phyloP scores from a whole-genome alignment of 257 asterid species.

The Fraxinus anomala region DNA sequence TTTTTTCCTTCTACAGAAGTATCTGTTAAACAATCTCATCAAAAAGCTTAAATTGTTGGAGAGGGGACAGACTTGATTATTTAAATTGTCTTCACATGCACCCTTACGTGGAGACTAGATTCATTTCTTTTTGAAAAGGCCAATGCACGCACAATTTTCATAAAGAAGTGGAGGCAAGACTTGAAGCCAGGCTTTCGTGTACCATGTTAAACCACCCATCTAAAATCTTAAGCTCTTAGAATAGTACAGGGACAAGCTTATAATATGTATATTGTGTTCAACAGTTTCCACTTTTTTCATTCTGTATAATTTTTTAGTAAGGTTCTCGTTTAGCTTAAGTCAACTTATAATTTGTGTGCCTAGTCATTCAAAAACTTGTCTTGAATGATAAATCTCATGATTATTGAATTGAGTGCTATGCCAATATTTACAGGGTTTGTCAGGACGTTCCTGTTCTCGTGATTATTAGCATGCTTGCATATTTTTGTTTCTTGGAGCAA shows the following conservation, averaged over 20 bases:
- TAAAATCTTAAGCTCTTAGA: background rate
- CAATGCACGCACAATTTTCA: no score
- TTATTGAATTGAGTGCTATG: constrained; percentile 18
- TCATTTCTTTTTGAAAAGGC: no score
- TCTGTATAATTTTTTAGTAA: background rate
- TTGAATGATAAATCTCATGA: constrained; percentile 4
- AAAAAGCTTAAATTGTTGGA: background rate
- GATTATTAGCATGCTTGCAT: constrained; percentile 61
- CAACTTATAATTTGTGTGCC: background rate
- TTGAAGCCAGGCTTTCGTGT: background rate
- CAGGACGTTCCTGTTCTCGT: constrained; percentile 95
- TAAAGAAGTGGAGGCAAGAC: background rate
- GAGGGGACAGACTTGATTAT: background rate
- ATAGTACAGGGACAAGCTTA: background rate
- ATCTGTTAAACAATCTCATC: background rate
- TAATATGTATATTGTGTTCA: background rate
- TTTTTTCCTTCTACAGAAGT: background rate
- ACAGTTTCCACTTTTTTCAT: background rate
- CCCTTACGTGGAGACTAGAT: background rate
- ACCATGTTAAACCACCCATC: background rate
- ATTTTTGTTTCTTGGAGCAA: no score
- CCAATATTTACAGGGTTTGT: constrained; percentile 66
- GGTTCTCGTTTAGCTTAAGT: background rate
- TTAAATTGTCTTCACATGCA: background rate
- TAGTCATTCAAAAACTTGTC: background rate